A percentile compares a stretch with the other conserved stretches of the same genome.
These are phyloP conservation scores for Colletotrichum orchidophilum DNA, from an alignment of 2,329 filamentous ascomycete species.

Conservation along the genomic window DNA sequence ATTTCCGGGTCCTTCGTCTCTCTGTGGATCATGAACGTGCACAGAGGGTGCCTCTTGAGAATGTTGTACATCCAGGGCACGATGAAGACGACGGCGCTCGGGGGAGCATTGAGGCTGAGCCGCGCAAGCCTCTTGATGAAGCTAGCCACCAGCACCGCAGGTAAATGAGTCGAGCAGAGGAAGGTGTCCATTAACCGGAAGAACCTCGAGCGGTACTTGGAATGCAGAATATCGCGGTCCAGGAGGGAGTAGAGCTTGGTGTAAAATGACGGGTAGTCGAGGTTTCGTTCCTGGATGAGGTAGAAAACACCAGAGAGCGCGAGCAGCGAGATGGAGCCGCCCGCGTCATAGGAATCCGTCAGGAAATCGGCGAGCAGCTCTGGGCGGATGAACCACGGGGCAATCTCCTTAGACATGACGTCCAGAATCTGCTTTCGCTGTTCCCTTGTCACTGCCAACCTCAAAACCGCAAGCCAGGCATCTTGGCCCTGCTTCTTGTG, in stretches of 20 bases:
- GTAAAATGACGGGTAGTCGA: constrained; percentile 97
- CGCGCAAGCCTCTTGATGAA: constrained; percentile 95
- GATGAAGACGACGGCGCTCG: constrained; percentile 86
- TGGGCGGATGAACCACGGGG: constrained; percentile 88
- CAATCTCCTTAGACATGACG: constrained; percentile 79
- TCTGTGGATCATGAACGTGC: constrained; percentile 96
- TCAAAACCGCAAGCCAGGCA: constrained; percentile 84
- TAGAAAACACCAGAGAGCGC: constrained; percentile 95
- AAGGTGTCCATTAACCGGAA: constrained; percentile 94
- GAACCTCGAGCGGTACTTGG: constrained; percentile 92
- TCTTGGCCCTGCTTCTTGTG: constrained; percentile 86
- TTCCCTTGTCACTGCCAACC: constrained; percentile 70
- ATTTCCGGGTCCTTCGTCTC: constrained; percentile 67
- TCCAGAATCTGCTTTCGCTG: constrained; percentile 83
- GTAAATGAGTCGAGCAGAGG: constrained; percentile 89
- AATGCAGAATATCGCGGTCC: constrained; percentile 87
- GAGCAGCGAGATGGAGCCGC: constrained; percentile 86
- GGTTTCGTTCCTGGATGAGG: constrained; percentile 89
- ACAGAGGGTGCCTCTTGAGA: constrained; percentile 86
- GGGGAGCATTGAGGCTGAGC: constrained; percentile 86
- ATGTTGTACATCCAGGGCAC: constrained; percentile 97
- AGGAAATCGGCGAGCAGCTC: constrained; percentile 96
- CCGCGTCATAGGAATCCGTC: constrained; percentile 89
- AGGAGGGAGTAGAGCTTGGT: constrained; percentile 92
- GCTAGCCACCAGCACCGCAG: constrained; percentile 88